Base-by-base conservation (phyloP, 2,329 filamentous ascomycete species). In the Talaromyces piceae region DNA sequence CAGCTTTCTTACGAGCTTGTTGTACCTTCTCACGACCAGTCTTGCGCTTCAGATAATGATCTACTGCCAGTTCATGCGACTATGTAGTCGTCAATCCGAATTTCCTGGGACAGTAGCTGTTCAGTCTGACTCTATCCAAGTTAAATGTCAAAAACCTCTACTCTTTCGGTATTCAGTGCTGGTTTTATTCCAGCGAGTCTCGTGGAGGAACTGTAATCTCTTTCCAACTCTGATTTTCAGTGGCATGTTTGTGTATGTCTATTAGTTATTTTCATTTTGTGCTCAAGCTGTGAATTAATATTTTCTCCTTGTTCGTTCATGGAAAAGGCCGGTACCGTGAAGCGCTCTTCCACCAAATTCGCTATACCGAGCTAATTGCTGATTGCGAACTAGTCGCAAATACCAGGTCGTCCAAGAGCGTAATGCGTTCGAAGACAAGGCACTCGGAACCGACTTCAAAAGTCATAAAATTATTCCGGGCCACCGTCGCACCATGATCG, bases 291-390 rank as follows among this genome's bases (percentile, higher is more conserved):
- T 74, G 87, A 86, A 59, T 37, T 87, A 27, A 79, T 77, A 4
- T 79, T 86, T 39, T 81, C 80, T 1, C 82, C 83, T 3, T 75
- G 82, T 48, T 87, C 82, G 82, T 79, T 76, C 50, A 78, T 86
- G 65, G 83, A 87, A 65, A 87, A 64, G 75, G 78, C 48, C 73
- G 76, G 8, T 83, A 86, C 58, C 59, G 61, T 4, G 71, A 83
- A 48, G 86, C 85, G 2, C 85, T 81, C 4, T 73, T 86, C 0
- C 66, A 75, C 16, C 70, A 71, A 5, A 73, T 86, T 5, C 74
- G 83, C 23, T 82, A 83, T 56, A 76, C 74, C 0, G 71, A 76
- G 2, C 61, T 86, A 1, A 80, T 83, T 59, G 82, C 82, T 5
- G 80, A 80, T 0, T 73, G 81, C 0, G 82, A 85, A 57, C 66